Percentiles rank a stretch among this genome's conserved stretches.
Evolutionary conservation across 164 flowering plant species (phyloP).

Genomic region (Tetrastigma voinierianum): DNA sequence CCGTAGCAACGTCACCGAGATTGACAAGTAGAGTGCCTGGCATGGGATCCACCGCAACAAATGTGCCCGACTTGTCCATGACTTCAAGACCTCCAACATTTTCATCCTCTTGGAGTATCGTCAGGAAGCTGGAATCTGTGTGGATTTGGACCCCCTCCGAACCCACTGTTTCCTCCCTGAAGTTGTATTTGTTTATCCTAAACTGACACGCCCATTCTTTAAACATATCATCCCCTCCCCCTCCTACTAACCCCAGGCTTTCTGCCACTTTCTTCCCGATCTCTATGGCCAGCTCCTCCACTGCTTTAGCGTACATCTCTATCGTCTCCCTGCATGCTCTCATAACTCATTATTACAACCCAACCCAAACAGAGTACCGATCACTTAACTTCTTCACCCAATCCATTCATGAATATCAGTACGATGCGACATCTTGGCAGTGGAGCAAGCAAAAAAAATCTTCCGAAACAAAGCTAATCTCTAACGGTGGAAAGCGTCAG

Average conservation of each 20-base stretch:
- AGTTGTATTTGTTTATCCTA: constrained; percentile 76
- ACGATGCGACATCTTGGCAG: too few relatives aligned
- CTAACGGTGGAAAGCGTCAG: too few relatives aligned
- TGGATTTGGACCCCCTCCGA: constrained; percentile 55
- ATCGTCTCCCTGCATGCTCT: constrained; percentile 59
- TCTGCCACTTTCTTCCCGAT: constrained; percentile 45
- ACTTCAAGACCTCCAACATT: constrained; percentile 77
- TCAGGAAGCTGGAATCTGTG: constrained; percentile 80
- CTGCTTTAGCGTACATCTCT: constrained; percentile 40
- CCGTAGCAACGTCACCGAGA: constrained; percentile 73
- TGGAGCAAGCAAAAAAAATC: too few relatives aligned
- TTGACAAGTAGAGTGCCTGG: constrained; percentile 66
- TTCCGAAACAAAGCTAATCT: too few relatives aligned
- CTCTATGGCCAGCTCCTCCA: constrained; percentile 38
- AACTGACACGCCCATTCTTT: constrained; percentile 69
- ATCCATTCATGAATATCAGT: too few relatives aligned
- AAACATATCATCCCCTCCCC: constrained; percentile 29
- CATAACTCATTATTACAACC: too few relatives aligned
- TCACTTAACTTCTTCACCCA: too few relatives aligned
- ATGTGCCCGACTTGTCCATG: constrained; percentile 45
- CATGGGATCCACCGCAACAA: constrained; percentile 49
- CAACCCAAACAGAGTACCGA: too few relatives aligned
- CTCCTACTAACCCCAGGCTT: constrained; percentile 35
- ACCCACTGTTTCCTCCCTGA: constrained; percentile 54
- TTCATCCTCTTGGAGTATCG: constrained; percentile 78